Evolutionary conservation across 805 yeast species (phyloP).

Genomic region (Sugiyamaella qingdaonensis): DNA sequence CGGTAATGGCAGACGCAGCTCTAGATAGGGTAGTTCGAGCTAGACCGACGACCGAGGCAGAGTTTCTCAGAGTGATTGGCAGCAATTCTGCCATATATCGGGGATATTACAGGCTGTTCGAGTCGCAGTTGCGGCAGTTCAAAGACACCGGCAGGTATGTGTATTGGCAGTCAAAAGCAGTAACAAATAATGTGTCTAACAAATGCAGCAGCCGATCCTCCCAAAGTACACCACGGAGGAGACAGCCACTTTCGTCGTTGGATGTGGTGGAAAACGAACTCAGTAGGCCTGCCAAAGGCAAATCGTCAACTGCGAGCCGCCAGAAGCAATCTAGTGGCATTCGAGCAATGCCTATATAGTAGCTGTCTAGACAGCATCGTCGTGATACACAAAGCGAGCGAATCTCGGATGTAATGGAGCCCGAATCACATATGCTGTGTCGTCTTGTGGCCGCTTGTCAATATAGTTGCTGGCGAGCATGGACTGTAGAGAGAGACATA

Average conservation of each 20-base stretch:
- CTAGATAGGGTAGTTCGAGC: background rate
- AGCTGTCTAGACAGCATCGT: conserved; percentile 39
- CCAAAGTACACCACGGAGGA: too few species aligned
- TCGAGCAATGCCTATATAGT: too few species aligned
- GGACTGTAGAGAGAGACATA: conserved; percentile 55
- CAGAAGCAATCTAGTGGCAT: too few species aligned
- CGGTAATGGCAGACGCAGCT: background rate
- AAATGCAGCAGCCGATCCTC: too few species aligned
- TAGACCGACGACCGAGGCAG: background rate
- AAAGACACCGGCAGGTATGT: background rate
- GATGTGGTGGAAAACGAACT: too few species aligned
- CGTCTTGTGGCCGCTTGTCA: conserved; percentile 54
- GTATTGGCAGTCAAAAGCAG: background rate
- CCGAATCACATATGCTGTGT: conserved; percentile 42
- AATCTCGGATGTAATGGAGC: conserved; percentile 59
- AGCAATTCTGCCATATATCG: background rate
- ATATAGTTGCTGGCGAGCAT: conserved; percentile 51
- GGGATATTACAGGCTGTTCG: background rate
- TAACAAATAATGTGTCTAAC: too few species aligned
- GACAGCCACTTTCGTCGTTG: background rate
- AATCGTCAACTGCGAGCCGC: too few species aligned
- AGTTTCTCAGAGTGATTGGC: background rate
- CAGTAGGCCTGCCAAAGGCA: too few species aligned
- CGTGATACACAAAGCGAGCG: conserved; percentile 52
- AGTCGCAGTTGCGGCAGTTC: background rate